Evolutionary conservation across 1,139 yeast genomes (phyloP).

Genomic region (Diutina siamensis): DNA sequence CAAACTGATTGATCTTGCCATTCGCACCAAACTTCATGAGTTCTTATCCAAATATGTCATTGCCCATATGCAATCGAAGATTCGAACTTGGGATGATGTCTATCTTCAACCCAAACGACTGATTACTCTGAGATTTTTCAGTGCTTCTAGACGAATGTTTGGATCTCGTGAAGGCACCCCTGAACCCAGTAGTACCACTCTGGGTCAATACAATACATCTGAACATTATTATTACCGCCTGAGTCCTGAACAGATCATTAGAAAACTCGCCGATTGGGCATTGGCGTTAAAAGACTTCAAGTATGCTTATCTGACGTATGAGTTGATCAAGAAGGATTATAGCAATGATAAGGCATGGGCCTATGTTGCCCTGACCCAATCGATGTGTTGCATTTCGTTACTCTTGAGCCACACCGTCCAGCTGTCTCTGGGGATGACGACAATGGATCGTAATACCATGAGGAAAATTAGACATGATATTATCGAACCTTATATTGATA

Average conservation of each 20-base stretch:
- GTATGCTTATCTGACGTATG: slow-evolving; percentile 77
- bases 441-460: slow-evolving; percentile 39
- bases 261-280: slow-evolving; percentile 88
- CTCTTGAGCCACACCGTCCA: slow-evolving; percentile 51
- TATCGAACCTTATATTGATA: slow-evolving; percentile 57
- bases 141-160: slow-evolving; percentile 51
- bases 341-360: slow-evolving; percentile 73
- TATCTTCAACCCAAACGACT: slow-evolving; percentile 58
- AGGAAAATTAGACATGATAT: slow-evolving; percentile 50
- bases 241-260: slow-evolving; percentile 61
- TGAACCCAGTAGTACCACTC: slow-evolving; percentile 8
- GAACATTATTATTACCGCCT: slow-evolving; percentile 45
- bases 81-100: slow-evolving; percentile 72
- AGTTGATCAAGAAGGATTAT: slow-evolving; percentile 68
- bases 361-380: slow-evolving; percentile 76
- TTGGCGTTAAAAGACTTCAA: slow-evolving; percentile 81
- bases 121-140: slow-evolving; percentile 62
- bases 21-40: slow-evolving; percentile 38
- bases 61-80: slow-evolving; percentile 71
- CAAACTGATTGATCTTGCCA: slow-evolving; percentile 23
- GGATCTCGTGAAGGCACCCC: slow-evolving; percentile 2
- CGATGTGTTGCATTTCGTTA: slow-evolving; percentile 70
- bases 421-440: slow-evolving; percentile 10
- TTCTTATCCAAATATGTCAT: slow-evolving; percentile 46
- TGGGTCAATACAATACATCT: slow-evolving; percentile 26